Evolutionary conservation across 352 stramenopile species (phyloP).

Genomic region (Globisporangium sylvaticum): DNA sequence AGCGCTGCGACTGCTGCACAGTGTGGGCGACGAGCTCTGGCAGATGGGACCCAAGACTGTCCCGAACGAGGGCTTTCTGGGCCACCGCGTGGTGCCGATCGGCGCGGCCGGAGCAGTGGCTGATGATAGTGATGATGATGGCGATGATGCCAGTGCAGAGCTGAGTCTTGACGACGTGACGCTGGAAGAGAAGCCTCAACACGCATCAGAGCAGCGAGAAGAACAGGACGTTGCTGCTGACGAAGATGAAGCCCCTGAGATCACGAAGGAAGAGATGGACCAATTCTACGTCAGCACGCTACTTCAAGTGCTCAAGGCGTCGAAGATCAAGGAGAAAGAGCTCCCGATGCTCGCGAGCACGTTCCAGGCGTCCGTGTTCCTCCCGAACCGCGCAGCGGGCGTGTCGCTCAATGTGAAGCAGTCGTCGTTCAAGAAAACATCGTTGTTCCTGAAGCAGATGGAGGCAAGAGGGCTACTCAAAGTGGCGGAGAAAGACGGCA

Average conservation of each 20-base stretch:
- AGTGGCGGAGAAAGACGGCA: conserved; percentile 65
- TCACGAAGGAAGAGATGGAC: conserved; percentile 73
- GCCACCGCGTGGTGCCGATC: conserved; percentile 33
- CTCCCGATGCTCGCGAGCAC: conserved; percentile 75
- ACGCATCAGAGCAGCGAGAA: background rate
- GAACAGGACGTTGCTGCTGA: conserved; percentile 8
- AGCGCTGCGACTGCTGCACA: conserved; percentile 64
- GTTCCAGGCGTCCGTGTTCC: conserved; percentile 65
- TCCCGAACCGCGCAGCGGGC: conserved; percentile 54
- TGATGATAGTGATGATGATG: conserved; percentile 6
- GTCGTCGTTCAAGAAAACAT: conserved; percentile 81
- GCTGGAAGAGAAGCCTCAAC: conserved; percentile 35
- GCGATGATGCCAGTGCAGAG: background rate
- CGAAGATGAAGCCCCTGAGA: conserved; percentile 10
- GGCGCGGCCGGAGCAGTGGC: conserved; percentile 6
- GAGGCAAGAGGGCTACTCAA: conserved; percentile 40
- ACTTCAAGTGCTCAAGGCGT: conserved; percentile 56
- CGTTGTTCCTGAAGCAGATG: conserved; percentile 70
- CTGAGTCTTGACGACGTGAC: conserved; percentile 21
- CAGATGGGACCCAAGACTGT: conserved; percentile 62
- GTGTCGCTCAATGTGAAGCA: conserved; percentile 71
- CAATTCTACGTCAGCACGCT: conserved; percentile 56
- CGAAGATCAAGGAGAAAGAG: conserved; percentile 62
- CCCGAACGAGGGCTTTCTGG: conserved; percentile 63
- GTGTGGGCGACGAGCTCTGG: conserved; percentile 73